phyloP scores from a whole-genome alignment of 208 protist genomes.

The Histomonas meleagridis region DNA sequence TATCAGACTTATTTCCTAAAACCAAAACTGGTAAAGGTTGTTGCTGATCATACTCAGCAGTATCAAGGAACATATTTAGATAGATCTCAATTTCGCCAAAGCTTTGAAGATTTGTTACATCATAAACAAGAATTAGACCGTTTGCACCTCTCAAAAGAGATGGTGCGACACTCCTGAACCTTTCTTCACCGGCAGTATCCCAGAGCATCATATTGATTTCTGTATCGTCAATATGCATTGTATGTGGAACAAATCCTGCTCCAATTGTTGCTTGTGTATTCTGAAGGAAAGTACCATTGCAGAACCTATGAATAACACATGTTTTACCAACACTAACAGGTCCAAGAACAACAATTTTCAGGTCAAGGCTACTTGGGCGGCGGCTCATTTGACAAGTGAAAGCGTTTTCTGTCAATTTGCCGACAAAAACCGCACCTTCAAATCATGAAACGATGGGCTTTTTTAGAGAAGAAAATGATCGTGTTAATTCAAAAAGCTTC shows the following conservation, averaged over 20 bases:
- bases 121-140: not conserved
- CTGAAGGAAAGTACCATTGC: not conserved
- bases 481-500: too few relatives aligned
- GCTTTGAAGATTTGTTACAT: not conserved
- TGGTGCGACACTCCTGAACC: not conserved
- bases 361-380: not conserved
- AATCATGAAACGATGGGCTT: too few relatives aligned
- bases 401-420: too few relatives aligned
- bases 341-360: conserved; percentile 31
- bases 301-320: conserved; percentile 11
- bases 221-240: not conserved
- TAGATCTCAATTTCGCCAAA: not conserved
- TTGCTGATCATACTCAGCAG: not conserved
- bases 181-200: conserved; percentile 28
- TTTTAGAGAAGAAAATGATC: too few relatives aligned
- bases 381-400: too few relatives aligned
- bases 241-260: conserved; percentile 27
- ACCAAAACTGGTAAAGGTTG: not conserved
- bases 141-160: not conserved
- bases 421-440: too few relatives aligned
- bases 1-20: not conserved
- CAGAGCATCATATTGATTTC: conserved; percentile 25
- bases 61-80: not conserved
- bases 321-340: not conserved
- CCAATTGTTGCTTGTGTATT: not conserved